Conservation (phyloP, 2,329 filamentous ascomycete genomes). For the Fusarium subglutinans region DNA sequence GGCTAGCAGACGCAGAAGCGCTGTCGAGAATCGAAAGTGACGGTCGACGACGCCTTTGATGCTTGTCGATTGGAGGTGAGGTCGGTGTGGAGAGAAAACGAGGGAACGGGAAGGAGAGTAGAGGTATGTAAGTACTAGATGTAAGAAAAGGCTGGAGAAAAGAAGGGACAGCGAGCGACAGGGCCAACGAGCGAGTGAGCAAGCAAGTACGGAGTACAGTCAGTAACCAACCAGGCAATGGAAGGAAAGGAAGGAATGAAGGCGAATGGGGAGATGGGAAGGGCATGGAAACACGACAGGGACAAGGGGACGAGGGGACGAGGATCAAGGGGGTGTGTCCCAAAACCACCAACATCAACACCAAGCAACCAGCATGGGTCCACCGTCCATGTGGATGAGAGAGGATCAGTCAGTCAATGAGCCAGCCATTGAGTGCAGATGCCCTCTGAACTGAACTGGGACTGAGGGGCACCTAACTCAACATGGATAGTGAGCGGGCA, state of each 20-base stretch:
- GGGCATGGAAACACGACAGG: slow-evolving; percentile 48
- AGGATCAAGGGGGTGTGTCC: slow-evolving; percentile 33
- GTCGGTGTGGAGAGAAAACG: slow-evolving; percentile 42
- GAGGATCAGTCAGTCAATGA: background rate
- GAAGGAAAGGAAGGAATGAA: slow-evolving; percentile 44
- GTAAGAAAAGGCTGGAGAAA: slow-evolving; percentile 42
- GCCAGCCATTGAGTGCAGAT: background rate
- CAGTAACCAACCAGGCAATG: slow-evolving; percentile 8
- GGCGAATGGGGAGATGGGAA: slow-evolving; percentile 44
- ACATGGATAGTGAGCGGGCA: slow-evolving; percentile 29
- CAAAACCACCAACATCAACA: background rate
- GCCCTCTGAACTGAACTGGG: slow-evolving; percentile 20
- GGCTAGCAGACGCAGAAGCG: slow-evolving; percentile 39
- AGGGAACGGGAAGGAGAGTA: slow-evolving; percentile 37
- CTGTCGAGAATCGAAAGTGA: slow-evolving; percentile 46
- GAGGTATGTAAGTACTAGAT: slow-evolving; percentile 35
- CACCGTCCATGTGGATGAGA: slow-evolving; percentile 9
- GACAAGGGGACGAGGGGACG: slow-evolving; percentile 40
- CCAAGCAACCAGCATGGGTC: slow-evolving; percentile 9
- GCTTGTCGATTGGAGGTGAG: slow-evolving; percentile 46
- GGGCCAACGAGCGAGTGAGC: slow-evolving; percentile 32
- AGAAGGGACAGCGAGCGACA: slow-evolving; percentile 45
- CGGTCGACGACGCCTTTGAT: slow-evolving; percentile 47
- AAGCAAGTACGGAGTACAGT: background rate
- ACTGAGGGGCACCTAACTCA: slow-evolving; percentile 30